Conservation (phyloP, 2,329 filamentous ascomycete genomes). For the Calonectria ilicicola region DNA sequence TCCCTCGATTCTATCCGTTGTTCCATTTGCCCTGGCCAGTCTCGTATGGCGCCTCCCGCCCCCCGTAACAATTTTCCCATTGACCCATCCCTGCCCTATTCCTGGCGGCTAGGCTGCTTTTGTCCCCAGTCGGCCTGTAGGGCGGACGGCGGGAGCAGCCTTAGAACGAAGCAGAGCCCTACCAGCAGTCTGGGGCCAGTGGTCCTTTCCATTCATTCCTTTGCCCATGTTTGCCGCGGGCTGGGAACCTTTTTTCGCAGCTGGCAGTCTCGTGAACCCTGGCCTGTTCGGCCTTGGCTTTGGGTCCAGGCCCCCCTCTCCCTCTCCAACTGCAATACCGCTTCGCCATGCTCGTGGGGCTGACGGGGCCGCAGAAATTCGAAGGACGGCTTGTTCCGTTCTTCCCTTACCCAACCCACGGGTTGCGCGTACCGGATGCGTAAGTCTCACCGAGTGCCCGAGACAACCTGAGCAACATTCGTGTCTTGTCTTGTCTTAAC, state of each 20-base stretch:
- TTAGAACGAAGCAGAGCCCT: slow-evolving; percentile 27
- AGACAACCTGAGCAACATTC: slow-evolving; percentile 2
- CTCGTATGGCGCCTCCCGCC: slow-evolving; percentile 7
- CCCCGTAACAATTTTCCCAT: not conserved
- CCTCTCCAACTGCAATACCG: slow-evolving; percentile 25
- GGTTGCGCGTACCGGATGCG: slow-evolving; percentile 20
- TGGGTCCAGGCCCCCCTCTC: slow-evolving; percentile 23
- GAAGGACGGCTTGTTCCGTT: slow-evolving; percentile 15
- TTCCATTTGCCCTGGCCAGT: slow-evolving; percentile 7
- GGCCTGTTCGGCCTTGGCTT: slow-evolving; percentile 10
- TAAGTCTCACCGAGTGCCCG: slow-evolving; percentile 15
- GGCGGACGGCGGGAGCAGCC: slow-evolving; percentile 28
- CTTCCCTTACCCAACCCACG: slow-evolving; percentile 39
- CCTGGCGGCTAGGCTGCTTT: slow-evolving; percentile 29
- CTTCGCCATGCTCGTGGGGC: slow-evolving; percentile 37
- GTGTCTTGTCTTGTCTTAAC: not conserved
- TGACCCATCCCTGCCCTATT: slow-evolving; percentile 17
- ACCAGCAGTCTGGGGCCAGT: slow-evolving; percentile 22
- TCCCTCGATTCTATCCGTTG: slow-evolving; percentile 6
- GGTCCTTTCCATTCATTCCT: slow-evolving; percentile 19
- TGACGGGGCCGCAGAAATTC: slow-evolving; percentile 9
- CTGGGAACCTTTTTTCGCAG: slow-evolving; percentile 2
- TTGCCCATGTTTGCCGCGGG: slow-evolving; percentile 12
- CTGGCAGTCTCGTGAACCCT: slow-evolving; percentile 22
- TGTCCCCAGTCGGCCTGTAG: slow-evolving; percentile 17